Evolutionary conservation across 2,329 filamentous ascomycete species (phyloP).

Genomic region (Xylariaceae sp.): DNA sequence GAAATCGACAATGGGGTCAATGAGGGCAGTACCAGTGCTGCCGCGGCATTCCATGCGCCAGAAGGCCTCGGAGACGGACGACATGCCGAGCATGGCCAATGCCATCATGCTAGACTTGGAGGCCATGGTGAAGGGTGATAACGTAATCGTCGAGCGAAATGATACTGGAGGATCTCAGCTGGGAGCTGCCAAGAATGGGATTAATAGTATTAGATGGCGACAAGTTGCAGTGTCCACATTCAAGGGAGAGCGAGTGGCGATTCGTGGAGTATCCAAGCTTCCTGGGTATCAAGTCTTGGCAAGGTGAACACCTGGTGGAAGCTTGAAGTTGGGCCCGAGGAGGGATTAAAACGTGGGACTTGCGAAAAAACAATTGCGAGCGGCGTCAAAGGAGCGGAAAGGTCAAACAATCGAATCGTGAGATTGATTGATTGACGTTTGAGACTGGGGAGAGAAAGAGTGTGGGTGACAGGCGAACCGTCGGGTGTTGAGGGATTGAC

Average conservation of each 20-base stretch:
- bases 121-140: slow-evolving; percentile 17
- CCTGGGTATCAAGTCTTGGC: slow-evolving; percentile 16
- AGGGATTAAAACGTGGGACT: slow-evolving; percentile 6
- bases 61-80: slow-evolving; percentile 57
- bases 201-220: background rate
- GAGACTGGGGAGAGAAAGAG: slow-evolving; percentile 24
- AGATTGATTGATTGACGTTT: slow-evolving; percentile 15
- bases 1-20: slow-evolving; percentile 70
- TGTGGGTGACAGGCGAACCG: slow-evolving; percentile 26
- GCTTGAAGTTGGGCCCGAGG: slow-evolving; percentile 15
- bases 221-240: slow-evolving; percentile 1
- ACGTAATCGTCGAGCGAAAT: background rate
- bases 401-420: slow-evolving; percentile 18
- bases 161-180: background rate
- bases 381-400: slow-evolving; percentile 29
- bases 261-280: slow-evolving; percentile 16
- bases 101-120: slow-evolving; percentile 23
- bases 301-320: slow-evolving; percentile 18
- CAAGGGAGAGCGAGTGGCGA: slow-evolving; percentile 4
- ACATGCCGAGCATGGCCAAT: slow-evolving; percentile 30
- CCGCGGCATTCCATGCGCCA: slow-evolving; percentile 86
- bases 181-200: background rate
- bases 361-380: slow-evolving; percentile 29
- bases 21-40: slow-evolving; percentile 60
- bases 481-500: slow-evolving; percentile 20